Percentiles rank a stretch among this genome's conserved stretches.
Evolutionary conservation across 257 asterid genomes (phyloP).

Genomic region (Solanum peruvianum): DNA sequence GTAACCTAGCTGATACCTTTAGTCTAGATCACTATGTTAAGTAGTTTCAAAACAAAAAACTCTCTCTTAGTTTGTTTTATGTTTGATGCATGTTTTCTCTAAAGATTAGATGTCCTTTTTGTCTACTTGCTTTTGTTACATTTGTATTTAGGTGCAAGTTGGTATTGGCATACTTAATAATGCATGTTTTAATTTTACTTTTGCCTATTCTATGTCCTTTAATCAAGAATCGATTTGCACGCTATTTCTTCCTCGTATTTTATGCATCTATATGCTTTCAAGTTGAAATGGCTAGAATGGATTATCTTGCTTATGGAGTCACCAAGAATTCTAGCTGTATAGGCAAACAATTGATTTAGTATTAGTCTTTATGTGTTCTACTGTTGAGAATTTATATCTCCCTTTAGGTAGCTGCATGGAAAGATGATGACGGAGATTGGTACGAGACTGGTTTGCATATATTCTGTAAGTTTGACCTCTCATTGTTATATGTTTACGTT

Average conservation of each 20-base stretch:
- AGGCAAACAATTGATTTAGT: neutral
- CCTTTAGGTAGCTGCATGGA: constrained; percentile 89
- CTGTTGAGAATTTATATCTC: constrained; percentile 3
- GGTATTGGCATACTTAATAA: neutral
- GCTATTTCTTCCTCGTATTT: neutral
- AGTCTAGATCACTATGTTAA: neutral
- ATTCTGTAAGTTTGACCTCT: constrained; percentile 58
- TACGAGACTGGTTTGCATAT: constrained; percentile 94
- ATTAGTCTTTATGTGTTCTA: neutral
- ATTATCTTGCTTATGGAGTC: neutral
- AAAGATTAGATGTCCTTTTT: neutral
- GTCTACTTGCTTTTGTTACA: neutral
- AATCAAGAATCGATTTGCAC: neutral
- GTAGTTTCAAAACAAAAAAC: neutral
- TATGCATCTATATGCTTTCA: neutral
- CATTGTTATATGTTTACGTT: neutral
- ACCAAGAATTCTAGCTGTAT: neutral
- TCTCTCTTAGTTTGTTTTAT: neutral
- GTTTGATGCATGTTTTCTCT: neutral
- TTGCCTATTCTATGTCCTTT: neutral
- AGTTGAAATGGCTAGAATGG: neutral
- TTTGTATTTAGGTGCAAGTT: neutral
- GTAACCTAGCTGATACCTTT: neutral
- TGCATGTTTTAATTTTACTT: neutral
- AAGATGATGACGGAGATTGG: constrained; percentile 96